Evolutionary conservation across 169 alveolate genomes (phyloP).

Genomic region (Plasmodium reichenowi): DNA sequence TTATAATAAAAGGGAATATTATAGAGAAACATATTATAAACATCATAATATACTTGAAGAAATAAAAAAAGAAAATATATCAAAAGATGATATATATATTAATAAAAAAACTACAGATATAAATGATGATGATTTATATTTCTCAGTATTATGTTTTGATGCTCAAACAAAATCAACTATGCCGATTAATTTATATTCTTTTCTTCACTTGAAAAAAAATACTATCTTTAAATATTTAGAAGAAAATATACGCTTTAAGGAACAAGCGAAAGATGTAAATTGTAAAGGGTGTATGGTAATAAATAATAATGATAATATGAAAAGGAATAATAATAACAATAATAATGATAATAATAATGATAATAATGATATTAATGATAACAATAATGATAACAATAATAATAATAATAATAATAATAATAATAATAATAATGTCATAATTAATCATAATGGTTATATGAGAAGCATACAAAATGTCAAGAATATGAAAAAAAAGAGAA

Average conservation of each 20-base stretch:
- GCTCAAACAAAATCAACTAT: conserved; percentile 9
- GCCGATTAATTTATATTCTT: conserved; percentile 48
- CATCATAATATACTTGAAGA: neutral
- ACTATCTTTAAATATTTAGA: conserved; percentile 52
- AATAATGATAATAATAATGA: no score
- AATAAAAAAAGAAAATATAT: neutral
- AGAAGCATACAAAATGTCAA: no score
- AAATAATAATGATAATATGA: no score
- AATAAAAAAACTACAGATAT: neutral
- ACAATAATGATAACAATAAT: no score
- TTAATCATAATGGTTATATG: no score
- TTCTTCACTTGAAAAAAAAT: conserved; percentile 31
- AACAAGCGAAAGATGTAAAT: neutral
- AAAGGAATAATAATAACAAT: no score
- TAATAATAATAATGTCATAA: no score
- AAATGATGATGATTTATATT: neutral
- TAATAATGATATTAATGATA: no score
- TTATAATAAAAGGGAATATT: neutral
- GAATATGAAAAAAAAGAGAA: no score
- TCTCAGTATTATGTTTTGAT: conserved; percentile 37
- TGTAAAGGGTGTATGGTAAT: neutral
- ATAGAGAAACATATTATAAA: neutral
- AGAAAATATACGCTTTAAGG: conserved; percentile 34
- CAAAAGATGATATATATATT: neutral
- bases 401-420: no score